A percentile compares a stretch with the other conserved stretches of the same genome.
Evolutionary conservation across 495 filamentous ascomycete species (phyloP).

Genomic region (Penicillium cataractarum): DNA sequence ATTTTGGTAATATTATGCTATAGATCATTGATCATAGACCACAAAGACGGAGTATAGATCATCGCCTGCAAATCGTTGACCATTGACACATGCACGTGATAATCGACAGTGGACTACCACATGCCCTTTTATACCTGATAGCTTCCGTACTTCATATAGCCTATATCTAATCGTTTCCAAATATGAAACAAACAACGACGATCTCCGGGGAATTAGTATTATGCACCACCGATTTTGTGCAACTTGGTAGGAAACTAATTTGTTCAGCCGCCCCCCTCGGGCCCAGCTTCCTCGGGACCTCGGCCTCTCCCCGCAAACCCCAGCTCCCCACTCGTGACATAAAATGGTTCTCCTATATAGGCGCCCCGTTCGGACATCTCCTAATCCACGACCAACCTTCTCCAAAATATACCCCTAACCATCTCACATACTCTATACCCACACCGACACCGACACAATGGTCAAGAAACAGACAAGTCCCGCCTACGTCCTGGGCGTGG

Average conservation of each 20-base stretch:
- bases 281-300: slow-evolving; percentile 32
- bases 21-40: neutral
- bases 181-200: neutral
- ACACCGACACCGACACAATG: slow-evolving; percentile 40
- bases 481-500: slow-evolving; percentile 92
- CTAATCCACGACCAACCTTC: slow-evolving; percentile 6
- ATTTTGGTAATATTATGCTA: neutral
- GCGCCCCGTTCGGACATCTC: neutral
- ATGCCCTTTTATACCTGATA: neutral
- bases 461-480: slow-evolving; percentile 54
- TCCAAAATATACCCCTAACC: neutral
- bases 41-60: neutral
- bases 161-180: neutral
- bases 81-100: slow-evolving; percentile 1
- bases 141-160: neutral
- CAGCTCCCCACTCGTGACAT: slow-evolving; percentile 19
- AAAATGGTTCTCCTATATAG: slow-evolving; percentile 1
- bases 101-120: neutral
- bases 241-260: neutral
- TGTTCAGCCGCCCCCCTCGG: slow-evolving; percentile 14
- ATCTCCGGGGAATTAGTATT: slow-evolving; percentile 9
- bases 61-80: neutral
- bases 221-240: slow-evolving; percentile 21
- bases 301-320: slow-evolving; percentile 33
- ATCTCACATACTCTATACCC: neutral